These are phyloP conservation scores for Vitis amurensis DNA, from an alignment of 164 flowering plant species.

Conservation along the genomic window DNA sequence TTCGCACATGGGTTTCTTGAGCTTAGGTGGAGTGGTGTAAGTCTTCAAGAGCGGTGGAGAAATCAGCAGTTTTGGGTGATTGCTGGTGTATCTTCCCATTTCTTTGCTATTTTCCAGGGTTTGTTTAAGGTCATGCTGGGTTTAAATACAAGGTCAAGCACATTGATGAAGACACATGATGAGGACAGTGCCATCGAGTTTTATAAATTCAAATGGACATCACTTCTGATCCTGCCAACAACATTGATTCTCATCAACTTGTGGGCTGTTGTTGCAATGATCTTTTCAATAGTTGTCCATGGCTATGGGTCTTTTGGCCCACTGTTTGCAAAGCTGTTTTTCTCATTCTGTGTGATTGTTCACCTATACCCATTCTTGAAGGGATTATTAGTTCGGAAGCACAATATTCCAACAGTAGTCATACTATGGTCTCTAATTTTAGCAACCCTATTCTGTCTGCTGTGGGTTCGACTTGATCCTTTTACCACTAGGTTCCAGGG, in stretches of 20 bases:
- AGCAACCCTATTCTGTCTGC: slow-evolving; percentile 67
- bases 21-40: slow-evolving; percentile 73
- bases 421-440: slow-evolving; percentile 75
- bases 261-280: slow-evolving; percentile 73
- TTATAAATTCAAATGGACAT: slow-evolving; percentile 80
- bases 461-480: slow-evolving; percentile 80
- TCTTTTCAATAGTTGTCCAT: slow-evolving; percentile 70
- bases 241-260: slow-evolving; percentile 64
- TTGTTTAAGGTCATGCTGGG: slow-evolving; percentile 72
- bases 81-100: slow-evolving; percentile 73
- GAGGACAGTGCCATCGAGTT: slow-evolving; percentile 58
- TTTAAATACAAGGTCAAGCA: slow-evolving; percentile 73
- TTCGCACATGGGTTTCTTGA: slow-evolving; percentile 61
- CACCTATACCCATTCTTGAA: slow-evolving; percentile 76
- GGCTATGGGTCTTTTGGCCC: slow-evolving; percentile 80
- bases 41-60: slow-evolving; percentile 80
- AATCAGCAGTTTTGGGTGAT: slow-evolving; percentile 84
- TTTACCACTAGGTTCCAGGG: slow-evolving; percentile 20
- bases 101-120: slow-evolving; percentile 79
- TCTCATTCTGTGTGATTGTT: slow-evolving; percentile 70
- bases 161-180: slow-evolving; percentile 58
- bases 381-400: slow-evolving; percentile 71
- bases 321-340: slow-evolving; percentile 64
- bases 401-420: slow-evolving; percentile 72
- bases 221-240: slow-evolving; percentile 72